phyloP scores from a whole-genome alignment of 1,284 basidiomycete genomes.

The Irpex rosettiformis region DNA sequence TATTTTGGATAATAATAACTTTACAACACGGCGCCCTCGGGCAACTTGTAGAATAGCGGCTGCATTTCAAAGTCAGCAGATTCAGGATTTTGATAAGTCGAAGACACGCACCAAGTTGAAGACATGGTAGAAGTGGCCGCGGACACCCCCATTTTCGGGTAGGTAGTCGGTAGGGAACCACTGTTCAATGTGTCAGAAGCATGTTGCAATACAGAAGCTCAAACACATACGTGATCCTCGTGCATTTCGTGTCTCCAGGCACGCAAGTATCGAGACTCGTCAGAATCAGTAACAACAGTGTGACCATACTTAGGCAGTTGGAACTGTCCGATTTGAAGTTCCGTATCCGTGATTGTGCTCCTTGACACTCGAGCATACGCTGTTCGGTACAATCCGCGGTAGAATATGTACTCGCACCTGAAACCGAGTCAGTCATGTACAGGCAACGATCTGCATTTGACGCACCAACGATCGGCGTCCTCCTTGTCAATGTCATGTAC shows the following conservation, averaged over 20 bases:
- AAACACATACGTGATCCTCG: slow-evolving; percentile 50
- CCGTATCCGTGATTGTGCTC: slow-evolving; percentile 72
- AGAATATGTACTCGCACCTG: slow-evolving; percentile 89
- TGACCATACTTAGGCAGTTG: slow-evolving; percentile 60
- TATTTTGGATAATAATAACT: slow-evolving; percentile 16
- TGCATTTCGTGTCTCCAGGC: slow-evolving; percentile 65
- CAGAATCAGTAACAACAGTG: slow-evolving; percentile 54
- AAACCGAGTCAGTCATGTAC: slow-evolving; percentile 17
- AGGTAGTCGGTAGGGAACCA: slow-evolving; percentile 78
- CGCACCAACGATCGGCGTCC: slow-evolving; percentile 71
- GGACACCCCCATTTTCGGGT: slow-evolving; percentile 54
- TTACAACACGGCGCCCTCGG: slow-evolving; percentile 46
- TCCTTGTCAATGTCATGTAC: slow-evolving; percentile 75
- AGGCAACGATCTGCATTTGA: slow-evolving; percentile 5
- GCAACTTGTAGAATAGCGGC: slow-evolving; percentile 68
- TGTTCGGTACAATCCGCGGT: slow-evolving; percentile 78
- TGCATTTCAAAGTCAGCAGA: slow-evolving; percentile 23
- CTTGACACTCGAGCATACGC: slow-evolving; percentile 72
- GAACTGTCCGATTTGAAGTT: slow-evolving; percentile 80
- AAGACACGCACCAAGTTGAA: slow-evolving; percentile 55
- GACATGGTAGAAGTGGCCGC: slow-evolving; percentile 75
- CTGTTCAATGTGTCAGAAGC: slow-evolving; percentile 31
- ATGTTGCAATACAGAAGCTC: not conserved
- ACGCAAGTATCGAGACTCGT: slow-evolving; percentile 63
- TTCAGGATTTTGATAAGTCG: not conserved